Conservation (phyloP, 345 rosid species). For the Linum lewisii region DNA sequence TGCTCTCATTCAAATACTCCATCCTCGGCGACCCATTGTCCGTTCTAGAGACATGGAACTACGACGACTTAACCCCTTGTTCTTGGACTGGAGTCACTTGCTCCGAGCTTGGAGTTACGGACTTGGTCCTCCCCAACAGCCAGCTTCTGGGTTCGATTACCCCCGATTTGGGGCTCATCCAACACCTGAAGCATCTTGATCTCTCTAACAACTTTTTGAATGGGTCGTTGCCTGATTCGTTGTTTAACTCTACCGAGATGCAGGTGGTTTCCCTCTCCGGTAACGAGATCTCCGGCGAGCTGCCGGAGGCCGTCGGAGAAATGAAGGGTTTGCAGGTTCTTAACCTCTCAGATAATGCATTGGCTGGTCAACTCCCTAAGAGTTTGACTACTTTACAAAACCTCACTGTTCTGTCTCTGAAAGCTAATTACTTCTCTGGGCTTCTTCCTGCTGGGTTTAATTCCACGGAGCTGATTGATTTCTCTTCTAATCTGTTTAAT, state of each 20-base stretch:
- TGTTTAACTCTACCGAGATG: conserved; percentile 50
- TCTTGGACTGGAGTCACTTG: conserved; percentile 67
- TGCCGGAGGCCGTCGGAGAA: conserved; percentile 38
- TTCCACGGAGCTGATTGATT: conserved; percentile 48
- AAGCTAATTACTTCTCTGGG: conserved; percentile 55
- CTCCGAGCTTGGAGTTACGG: conserved; percentile 43
- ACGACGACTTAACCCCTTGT: conserved; percentile 56
- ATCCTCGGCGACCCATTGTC: conserved; percentile 55
- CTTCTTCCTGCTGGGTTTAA: conserved; percentile 42
- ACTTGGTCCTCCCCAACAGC: conserved; percentile 42
- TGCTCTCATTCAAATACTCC: conserved; percentile 66
- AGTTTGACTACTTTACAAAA: conserved; percentile 39
- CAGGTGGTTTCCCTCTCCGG: conserved; percentile 37
- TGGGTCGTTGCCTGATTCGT: conserved; percentile 46
- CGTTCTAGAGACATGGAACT: conserved; percentile 51
- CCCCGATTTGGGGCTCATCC: conserved; percentile 35
- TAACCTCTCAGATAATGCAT: conserved; percentile 73
- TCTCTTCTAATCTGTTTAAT: conserved; percentile 75
- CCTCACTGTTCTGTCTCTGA: conserved; percentile 53
- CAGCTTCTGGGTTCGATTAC: conserved; percentile 57
- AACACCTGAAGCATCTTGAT: conserved; percentile 47
- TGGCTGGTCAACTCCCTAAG: conserved; percentile 50
- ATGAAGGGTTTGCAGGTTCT: conserved; percentile 37
- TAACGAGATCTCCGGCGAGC: conserved; percentile 55
- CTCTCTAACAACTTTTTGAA: conserved; percentile 60